phyloP scores from a whole-genome alignment of 768 basidiomycete species.

The Lentinula boryana region DNA sequence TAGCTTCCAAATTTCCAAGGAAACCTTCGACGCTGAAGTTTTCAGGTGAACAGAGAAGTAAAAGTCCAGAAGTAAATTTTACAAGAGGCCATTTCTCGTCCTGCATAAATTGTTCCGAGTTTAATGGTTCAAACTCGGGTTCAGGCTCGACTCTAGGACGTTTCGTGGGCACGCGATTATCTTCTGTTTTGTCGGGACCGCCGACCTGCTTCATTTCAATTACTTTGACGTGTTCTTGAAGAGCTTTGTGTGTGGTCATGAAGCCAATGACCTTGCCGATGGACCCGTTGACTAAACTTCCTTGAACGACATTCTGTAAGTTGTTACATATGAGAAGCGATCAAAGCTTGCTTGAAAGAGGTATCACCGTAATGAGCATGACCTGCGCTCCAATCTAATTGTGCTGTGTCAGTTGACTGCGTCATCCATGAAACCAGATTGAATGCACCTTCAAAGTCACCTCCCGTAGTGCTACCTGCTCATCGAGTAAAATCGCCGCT shows the following conservation, averaged over 20 bases:
- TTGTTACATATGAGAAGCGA: not conserved
- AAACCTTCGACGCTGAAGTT: slow-evolving; percentile 64
- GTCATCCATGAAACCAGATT: not conserved
- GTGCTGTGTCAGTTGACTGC: slow-evolving; percentile 2
- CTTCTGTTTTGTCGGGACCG: not conserved
- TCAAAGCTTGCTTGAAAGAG: not conserved
- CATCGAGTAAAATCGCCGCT: slow-evolving; percentile 37
- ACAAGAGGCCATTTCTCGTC: slow-evolving; percentile 49
- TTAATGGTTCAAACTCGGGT: not conserved
- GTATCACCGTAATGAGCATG: slow-evolving; percentile 66
- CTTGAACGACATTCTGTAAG: slow-evolving; percentile 61
- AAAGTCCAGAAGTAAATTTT: slow-evolving; percentile 43
- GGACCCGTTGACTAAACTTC: slow-evolving; percentile 65
- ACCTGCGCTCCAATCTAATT: slow-evolving; percentile 75
- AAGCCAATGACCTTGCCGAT: slow-evolving; percentile 53
- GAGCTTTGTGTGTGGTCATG: slow-evolving; percentile 38
- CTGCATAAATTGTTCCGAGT: slow-evolving; percentile 9
- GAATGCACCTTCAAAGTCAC: slow-evolving; percentile 45
- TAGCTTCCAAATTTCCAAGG: slow-evolving; percentile 52
- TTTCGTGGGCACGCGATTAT: not conserved
- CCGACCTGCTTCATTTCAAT: slow-evolving; percentile 22
- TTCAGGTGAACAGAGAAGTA: slow-evolving; percentile 44
- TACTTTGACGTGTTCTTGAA: slow-evolving; percentile 27
- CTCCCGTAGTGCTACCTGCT: slow-evolving; percentile 47
- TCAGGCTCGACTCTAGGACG: not conserved